phyloP scores from a whole-genome alignment of 768 basidiomycete species.

The Lentinula raphanica region DNA sequence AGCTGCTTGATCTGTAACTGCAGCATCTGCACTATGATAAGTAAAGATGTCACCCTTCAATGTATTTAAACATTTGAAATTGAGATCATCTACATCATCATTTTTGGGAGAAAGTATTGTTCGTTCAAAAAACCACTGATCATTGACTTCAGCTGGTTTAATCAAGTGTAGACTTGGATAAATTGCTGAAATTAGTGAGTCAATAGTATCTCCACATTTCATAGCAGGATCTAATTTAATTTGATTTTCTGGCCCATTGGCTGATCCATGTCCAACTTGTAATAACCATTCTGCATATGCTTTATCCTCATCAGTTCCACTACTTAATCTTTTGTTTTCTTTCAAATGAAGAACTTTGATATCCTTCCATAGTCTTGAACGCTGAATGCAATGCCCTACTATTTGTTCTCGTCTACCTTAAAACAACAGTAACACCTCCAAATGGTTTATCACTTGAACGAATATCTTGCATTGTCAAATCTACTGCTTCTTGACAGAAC shows the following conservation, averaged over 20 bases:
- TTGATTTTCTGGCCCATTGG: constrained; percentile 10
- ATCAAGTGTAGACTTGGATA: constrained; percentile 18
- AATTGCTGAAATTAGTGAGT: constrained; percentile 20
- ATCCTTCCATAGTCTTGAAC: constrained; percentile 23
- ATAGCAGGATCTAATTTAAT: constrained; percentile 16
- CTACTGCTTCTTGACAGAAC: constrained; percentile 33
- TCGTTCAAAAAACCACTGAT: constrained; percentile 22
- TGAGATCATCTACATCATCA: constrained; percentile 19
- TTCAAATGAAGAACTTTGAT: constrained; percentile 28
- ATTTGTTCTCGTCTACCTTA: constrained; percentile 33
- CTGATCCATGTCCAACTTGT: constrained; percentile 29
- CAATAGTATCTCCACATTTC: constrained; percentile 20
- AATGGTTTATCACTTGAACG: constrained; percentile 22
- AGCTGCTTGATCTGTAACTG: constrained; percentile 15
- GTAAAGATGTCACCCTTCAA: constrained; percentile 18
- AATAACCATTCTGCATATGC: constrained; percentile 33
- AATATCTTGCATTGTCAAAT: constrained; percentile 31
- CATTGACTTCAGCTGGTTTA: constrained; percentile 4
- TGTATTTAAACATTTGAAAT: not conserved
- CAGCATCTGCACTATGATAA: constrained; percentile 25
- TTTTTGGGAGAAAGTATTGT: constrained; percentile 27
- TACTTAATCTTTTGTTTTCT: constrained; percentile 35
- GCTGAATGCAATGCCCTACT: constrained; percentile 28
- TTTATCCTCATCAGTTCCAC: constrained; percentile 16
- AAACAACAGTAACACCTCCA: constrained; percentile 40